Base-by-base conservation (phyloP, 371 early-diverging fungal species). In the Dichotomocladium elegans region DNA sequence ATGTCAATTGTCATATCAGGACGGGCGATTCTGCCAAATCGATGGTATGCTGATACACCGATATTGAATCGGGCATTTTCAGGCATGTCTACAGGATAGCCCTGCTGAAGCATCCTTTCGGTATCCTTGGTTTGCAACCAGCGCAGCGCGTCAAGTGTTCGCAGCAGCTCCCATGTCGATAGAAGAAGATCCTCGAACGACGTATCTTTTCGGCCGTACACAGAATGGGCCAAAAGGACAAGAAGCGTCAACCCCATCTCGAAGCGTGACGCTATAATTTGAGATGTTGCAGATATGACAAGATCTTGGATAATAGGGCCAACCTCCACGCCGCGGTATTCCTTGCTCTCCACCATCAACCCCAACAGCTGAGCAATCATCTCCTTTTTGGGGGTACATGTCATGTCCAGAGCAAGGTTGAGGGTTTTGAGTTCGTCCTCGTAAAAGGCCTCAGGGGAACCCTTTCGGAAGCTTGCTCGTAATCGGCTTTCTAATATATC, bases 151-250 rank as follows among this genome's bases (percentile, higher is more conserved):
- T 48, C 49, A 10, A 34, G 6, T n/a, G 7, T 48, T 4, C 49
- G 35, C 35, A 48, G 25, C 7, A 31, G 49, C 24, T 48, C 49
- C 49, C 49, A 34, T 6, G 19, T 34, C 17, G 49, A 17, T 48
- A 21, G 15, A 15, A 35, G 9, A 7, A 30, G 31, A 19, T 33
- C 47, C 1, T 35, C 35, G 34, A 35, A 47, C 11, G 47, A n/a
- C 8, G 29, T 10, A 27, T 48, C 35, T 9, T 24, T 9, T 1
- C 22, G 25, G 14, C 35, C 29, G 4, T 30, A 34, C 1, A 35
- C 49, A 17, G 31, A 7, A 14, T 37, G 37, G n/a, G 37, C 15
- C 37, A 37, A 37, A 17, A 37, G 21, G 0, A 9, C 21, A n/a
- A 48, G 35, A 22, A 48, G 26, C 24, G 31, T 24, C 7, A 48